Percentiles rank a stretch among this genome's conserved stretches.
phyloP scores from a whole-genome alignment of 176 grass and related monocot species.

The Carex myosuroides region DNA sequence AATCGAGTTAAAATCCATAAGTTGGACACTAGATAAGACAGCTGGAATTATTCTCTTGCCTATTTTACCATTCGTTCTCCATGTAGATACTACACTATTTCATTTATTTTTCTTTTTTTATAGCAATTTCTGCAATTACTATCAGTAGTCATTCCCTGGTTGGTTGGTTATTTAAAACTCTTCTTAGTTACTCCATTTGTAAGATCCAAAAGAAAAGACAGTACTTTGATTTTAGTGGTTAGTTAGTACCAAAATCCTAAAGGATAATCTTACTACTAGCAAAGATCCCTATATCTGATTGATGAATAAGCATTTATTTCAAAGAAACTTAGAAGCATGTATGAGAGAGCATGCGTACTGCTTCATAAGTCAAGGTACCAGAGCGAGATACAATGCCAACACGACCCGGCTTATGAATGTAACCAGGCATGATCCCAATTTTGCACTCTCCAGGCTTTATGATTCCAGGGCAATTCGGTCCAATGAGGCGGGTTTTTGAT shows the following conservation, averaged over 20 bases:
- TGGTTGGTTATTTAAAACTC: background rate
- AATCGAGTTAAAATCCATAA: background rate
- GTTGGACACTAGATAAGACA: background rate
- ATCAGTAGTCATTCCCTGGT: background rate
- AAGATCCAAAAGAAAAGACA: background rate
- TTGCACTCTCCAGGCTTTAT: conserved; percentile 99
- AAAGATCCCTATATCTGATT: background rate
- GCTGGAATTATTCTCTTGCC: background rate
- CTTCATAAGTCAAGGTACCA: conserved; percentile 99
- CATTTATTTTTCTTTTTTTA: background rate
- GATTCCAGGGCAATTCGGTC: conserved; percentile 95
- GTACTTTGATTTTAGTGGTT: background rate
- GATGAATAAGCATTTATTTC: background rate
- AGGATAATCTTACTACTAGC: background rate
- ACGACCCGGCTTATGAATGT: conserved; percentile 90
- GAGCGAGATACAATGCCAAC: conserved; percentile 95
- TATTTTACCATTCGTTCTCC: background rate
- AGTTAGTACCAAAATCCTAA: background rate
- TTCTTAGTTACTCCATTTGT: background rate
- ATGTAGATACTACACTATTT: background rate
- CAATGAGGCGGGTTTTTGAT: conserved; percentile 91
- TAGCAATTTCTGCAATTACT: background rate
- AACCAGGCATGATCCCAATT: conserved; percentile 99
- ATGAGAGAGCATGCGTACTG: conserved; percentile 35
- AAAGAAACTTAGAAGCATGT: background rate